Base-by-base conservation (phyloP, 352 stramenopile genomes). In the Pythium aristosporum region DNA sequence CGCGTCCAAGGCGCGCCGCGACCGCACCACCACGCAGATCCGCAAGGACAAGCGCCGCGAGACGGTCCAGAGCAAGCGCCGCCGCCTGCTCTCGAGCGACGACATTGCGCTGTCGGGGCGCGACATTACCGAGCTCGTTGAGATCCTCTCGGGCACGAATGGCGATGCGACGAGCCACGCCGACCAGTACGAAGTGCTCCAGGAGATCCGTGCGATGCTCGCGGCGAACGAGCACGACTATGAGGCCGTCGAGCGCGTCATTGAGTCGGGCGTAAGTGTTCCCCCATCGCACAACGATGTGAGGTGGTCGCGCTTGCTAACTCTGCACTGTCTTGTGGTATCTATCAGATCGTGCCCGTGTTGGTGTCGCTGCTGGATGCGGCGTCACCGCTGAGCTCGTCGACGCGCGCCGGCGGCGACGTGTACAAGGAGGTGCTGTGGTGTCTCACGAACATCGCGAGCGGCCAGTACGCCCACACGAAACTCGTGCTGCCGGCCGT, bases 391-490 rank as follows among this genome's bases (percentile, higher is more conserved):
- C 57, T 91, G 20, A 76, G 71, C 25, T 88, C 72, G 54, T 67
- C 82, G 28, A 89, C 82, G 30, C 82, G 80, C 32, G 79, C 77
- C 21, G 79, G 75, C 20, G 80, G 76, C 49, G 82, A 91, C 67
- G 82, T 91, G 39, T 91, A 88, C 64, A 79, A 80, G 21, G 82
- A 91, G 71, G 79, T 92, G 28, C 63, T 92, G 20, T 95, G 87
- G 87, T 93, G 84, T 61, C 71, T 95, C 10, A 92, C 84, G 3
- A 91, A 92, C 60, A 89, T 95, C 52, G 81, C 87, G 30, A 91
- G 84, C 36, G 87, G 87, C 20, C 79, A 90, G 56, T 92, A 92
- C 65, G 81, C 89, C 52, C 84, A 95, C 69, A 93, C 87, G 15
- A 91, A 91, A 63, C 62, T 88, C 41, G 85, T 92, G 37, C 67